Evolutionary conservation across 1,139 yeast genomes (phyloP).

Genomic region (Debaryomycetaceae sp.): DNA sequence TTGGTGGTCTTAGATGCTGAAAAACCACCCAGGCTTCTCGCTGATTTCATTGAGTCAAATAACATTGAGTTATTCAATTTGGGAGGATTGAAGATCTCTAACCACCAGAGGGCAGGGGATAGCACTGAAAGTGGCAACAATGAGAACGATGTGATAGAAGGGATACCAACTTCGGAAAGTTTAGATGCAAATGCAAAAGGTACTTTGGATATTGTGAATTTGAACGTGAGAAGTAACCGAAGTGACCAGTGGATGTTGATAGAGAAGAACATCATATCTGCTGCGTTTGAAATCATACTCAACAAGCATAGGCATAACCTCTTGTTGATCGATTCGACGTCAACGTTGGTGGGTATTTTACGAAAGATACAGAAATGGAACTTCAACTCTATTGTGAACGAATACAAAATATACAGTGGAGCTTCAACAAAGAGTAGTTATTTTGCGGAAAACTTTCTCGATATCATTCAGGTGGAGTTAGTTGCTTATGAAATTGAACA

Average conservation of each 20-base stretch:
- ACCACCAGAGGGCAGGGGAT: conserved; percentile 37
- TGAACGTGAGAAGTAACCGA: conserved; percentile 19
- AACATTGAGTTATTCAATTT: conserved; percentile 43
- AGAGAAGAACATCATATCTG: conserved; percentile 53
- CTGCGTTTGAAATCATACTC: conserved; percentile 58
- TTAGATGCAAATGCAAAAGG: conserved; percentile 3
- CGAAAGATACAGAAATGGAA: conserved; percentile 88
- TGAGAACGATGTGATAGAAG: conserved; percentile 19
- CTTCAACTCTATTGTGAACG: conserved; percentile 77
- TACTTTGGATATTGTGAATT: conserved; percentile 15
- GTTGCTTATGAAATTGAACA: conserved; percentile 40
- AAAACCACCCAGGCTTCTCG: conserved; percentile 57
- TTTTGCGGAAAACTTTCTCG: conserved; percentile 79
- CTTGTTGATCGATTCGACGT: conserved; percentile 74
- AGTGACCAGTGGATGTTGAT: conserved; percentile 72
- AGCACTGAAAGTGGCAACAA: conserved; percentile 11
- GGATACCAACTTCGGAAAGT: conserved; percentile 11
- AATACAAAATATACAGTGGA: conserved; percentile 71
- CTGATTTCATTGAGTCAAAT: conserved; percentile 43
- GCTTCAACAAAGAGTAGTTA: conserved; percentile 69
- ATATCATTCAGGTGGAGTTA: conserved; percentile 59
- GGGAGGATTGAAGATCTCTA: conserved; percentile 43
- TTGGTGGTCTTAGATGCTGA: conserved; percentile 68
- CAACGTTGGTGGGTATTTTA: conserved; percentile 74
- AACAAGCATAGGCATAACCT: conserved; percentile 66